Percentiles rank a stretch among this genome's conserved stretches.
Evolutionary conservation across 2,329 filamentous ascomycete species (phyloP).

Genomic region (Bipolaris oryzae): DNA sequence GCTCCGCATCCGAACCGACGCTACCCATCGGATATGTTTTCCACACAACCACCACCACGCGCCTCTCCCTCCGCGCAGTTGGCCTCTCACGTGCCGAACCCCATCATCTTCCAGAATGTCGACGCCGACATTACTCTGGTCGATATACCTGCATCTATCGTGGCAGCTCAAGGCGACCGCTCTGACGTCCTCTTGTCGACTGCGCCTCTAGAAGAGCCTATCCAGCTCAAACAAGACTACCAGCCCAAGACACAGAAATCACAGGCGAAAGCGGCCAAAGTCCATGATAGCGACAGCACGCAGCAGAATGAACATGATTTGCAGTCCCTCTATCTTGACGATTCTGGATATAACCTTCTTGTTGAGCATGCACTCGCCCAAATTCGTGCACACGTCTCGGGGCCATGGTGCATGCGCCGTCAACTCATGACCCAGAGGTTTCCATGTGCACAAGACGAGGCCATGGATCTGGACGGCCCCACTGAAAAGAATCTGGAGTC

Average conservation of each 20-base stretch:
- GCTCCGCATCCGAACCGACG: constrained; percentile 16
- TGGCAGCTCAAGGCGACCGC: constrained; percentile 64
- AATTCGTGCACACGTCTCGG: constrained; percentile 35
- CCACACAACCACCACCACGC: constrained; percentile 7
- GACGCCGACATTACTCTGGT: constrained; percentile 62
- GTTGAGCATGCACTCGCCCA: constrained; percentile 50
- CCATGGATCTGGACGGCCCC: constrained; percentile 26
- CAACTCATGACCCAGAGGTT: constrained; percentile 29
- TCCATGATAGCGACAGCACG: constrained; percentile 33
- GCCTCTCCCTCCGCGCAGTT: background rate
- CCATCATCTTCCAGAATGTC: constrained; percentile 61
- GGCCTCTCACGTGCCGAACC: background rate
- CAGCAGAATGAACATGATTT: constrained; percentile 39
- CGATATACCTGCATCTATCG: constrained; percentile 73
- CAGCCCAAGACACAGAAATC: constrained; percentile 60
- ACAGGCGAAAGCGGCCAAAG: constrained; percentile 50
- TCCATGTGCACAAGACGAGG: constrained; percentile 15
- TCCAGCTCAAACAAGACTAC: constrained; percentile 53
- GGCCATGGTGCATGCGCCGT: constrained; percentile 35
- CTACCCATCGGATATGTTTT: constrained; percentile 16
- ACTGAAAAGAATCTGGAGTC: constrained; percentile 38
- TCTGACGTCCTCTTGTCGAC: constrained; percentile 55
- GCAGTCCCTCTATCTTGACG: constrained; percentile 9
- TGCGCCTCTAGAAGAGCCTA: constrained; percentile 54
- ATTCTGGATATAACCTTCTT: constrained; percentile 35